Percentiles rank a stretch among this genome's conserved stretches.
Conservation (phyloP, 306 rosid genomes). For the Prunus salicina region DNA sequence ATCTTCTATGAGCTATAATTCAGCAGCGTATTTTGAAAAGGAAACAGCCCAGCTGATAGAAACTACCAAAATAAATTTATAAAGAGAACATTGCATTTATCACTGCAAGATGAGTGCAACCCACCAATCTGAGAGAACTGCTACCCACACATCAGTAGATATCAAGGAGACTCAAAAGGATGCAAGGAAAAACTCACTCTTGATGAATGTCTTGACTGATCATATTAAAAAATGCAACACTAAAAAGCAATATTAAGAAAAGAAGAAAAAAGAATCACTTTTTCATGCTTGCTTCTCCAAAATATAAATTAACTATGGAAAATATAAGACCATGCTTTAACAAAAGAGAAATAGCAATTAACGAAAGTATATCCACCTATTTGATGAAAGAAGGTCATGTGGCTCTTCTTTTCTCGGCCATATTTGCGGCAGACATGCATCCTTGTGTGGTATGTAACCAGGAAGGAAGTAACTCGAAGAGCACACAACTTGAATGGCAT, state of each 20-base stretch:
- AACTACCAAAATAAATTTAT: neutral
- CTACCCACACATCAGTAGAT: neutral
- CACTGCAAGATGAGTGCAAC: neutral
- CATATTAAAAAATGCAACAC: neutral
- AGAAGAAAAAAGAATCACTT: neutral
- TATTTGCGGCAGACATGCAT: conserved; percentile 71
- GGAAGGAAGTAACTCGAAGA: conserved; percentile 64
- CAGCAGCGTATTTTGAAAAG: neutral
- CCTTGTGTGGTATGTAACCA: conserved; percentile 68
- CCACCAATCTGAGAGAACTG: neutral
- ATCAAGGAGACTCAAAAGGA: neutral
- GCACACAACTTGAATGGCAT: conserved; percentile 72
- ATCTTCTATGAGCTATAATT: neutral
- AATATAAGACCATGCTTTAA: neutral
- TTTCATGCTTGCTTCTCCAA: neutral
- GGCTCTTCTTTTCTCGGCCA: conserved; percentile 67
- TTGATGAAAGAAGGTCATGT: conserved; percentile 50
- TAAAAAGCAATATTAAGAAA: neutral
- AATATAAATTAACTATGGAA: neutral
- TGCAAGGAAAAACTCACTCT: neutral
- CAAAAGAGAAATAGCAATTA: neutral
- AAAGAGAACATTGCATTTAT: neutral
- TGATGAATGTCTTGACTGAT: neutral
- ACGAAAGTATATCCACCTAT: conserved; percentile 40
- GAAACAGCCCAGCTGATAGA: neutral